Evolutionary conservation across 257 asterid species (phyloP), one percentile per base, ranked within the genome.

Genomic region (Coffea eugenioides): DNA sequence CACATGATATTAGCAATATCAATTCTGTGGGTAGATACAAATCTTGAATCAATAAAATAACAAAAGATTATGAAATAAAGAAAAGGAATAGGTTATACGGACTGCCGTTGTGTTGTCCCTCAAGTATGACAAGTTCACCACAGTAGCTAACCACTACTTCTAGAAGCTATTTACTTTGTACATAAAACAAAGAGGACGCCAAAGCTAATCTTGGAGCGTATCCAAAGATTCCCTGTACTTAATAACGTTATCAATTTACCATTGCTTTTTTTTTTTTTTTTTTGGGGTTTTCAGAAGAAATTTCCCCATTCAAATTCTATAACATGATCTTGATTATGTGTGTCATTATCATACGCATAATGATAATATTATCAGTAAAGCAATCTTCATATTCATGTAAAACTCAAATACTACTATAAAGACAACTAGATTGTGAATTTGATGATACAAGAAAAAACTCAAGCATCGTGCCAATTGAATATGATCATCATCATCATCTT

Each of bases 11-110:
- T 80, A 25, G 31, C 16, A 31, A 15, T n/a, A n/a, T 21, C 43
- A 62, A 74, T 66, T 74, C 36, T 67, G 27, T 74, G 39, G 45
- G 68, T 11, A 43, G 77, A 75, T 18, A 49, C 80, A 81, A 81
- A 69, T 80, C 43, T 81, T 36, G 31, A 6, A 69, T 36, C 34
- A 23, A 74, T 80, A 54, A 54, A 49, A 13, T 14, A 65, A 21
- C 8, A 13, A 7, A 1, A 41, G 54, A 73, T 52, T 39, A 75
- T 51, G 36, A 59, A 66, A 8, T 27, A 25, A 34, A 56, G 31
- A 36, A 6, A 10, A 49, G 39, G 10, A 21, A 65, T 31, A 20
- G 52, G 31, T 49, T 62, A 64, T 45, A 61, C 10, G 49, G 46
- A 34, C 65, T 36, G 66, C 51, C 65, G 67, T 69, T 39, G 31